Evolutionary conservation across 2,329 filamentous ascomycete genomes (phyloP).

Genomic region (Aspergillus fumigatus): DNA sequence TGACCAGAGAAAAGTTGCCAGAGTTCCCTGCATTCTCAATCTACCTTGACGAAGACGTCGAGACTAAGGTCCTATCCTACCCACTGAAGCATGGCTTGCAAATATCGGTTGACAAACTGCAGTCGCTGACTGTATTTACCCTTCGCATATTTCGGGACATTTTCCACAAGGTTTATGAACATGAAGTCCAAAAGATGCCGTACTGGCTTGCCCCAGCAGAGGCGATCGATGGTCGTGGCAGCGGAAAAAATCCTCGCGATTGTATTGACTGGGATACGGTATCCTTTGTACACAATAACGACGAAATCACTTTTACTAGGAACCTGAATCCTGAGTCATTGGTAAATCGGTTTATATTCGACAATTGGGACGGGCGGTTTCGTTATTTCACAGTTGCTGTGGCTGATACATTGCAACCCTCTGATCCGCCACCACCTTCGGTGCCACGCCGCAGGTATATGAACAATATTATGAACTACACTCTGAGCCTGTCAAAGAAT

Average conservation of each 20-base stretch:
- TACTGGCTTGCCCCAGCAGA: conserved; percentile 73
- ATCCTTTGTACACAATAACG: conserved; percentile 32
- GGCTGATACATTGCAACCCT: conserved; percentile 28
- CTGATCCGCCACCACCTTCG: conserved; percentile 31
- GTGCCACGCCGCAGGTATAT: conserved; percentile 40
- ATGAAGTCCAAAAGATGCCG: conserved; percentile 59
- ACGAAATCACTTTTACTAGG: conserved; percentile 44
- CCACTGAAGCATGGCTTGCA: conserved; percentile 36
- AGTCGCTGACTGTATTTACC: conserved; percentile 66
- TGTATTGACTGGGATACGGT: conserved; percentile 45
- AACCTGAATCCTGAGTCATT: conserved; percentile 39
- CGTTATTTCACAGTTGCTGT: conserved; percentile 51
- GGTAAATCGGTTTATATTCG: conserved; percentile 50
- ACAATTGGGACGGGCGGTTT: conserved; percentile 53
- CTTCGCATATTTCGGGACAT: conserved; percentile 73
- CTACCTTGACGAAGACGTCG: conserved; percentile 62
- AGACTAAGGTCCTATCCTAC: conserved; percentile 54
- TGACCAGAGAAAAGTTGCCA: conserved; percentile 65
- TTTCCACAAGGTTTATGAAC: conserved; percentile 81
- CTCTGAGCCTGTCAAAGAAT: conserved; percentile 68
- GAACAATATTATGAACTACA: conserved; percentile 76
- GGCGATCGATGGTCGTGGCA: conserved; percentile 5
- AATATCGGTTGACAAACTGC: conserved; percentile 41
- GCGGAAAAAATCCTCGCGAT: conserved; percentile 3
- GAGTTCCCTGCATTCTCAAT: conserved; percentile 64